These are phyloP conservation scores for Cydonia oblonga DNA, from an alignment of 331 rosid species.

Conservation along the genomic window DNA sequence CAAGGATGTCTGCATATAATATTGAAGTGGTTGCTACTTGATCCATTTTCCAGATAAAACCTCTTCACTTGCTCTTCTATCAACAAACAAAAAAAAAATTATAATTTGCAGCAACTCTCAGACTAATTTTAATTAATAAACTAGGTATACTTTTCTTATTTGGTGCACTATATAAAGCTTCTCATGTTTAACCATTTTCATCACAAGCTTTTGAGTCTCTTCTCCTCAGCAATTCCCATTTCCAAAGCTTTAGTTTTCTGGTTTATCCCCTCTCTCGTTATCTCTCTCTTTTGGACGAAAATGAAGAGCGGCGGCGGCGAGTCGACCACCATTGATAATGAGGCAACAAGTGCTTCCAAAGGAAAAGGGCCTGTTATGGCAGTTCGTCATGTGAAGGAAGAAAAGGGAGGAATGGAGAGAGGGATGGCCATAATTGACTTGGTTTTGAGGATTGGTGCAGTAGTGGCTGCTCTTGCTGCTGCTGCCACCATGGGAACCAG, in stretches of 20 bases:
- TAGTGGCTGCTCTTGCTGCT: constrained; percentile 48
- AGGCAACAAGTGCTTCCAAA: constrained; percentile 29
- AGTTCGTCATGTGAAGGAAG: background rate
- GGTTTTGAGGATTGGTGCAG: constrained; percentile 60
- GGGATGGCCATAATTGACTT: constrained; percentile 65
- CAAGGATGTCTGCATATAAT: too few relatives aligned
- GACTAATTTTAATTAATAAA: background rate
- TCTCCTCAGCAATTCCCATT: background rate
- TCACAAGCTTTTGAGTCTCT: constrained; percentile 3
- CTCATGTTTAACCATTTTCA: background rate
- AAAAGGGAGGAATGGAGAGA: constrained; percentile 41
- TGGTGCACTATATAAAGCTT: background rate
- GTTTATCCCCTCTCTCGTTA: background rate
- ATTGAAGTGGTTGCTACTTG: constrained; percentile 10
- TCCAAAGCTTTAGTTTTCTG: background rate
- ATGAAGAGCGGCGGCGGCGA: constrained; percentile 27
- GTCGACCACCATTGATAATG: constrained; percentile 41
- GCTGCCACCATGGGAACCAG: constrained; percentile 75
- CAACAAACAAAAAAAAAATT: background rate
- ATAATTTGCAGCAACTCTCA: too few relatives aligned
- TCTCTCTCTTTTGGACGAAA: background rate
- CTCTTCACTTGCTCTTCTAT: background rate
- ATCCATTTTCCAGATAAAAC: constrained; percentile 8
- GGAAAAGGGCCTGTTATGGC: constrained; percentile 27
- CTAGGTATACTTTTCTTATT: background rate